A percentile compares a stretch with the other conserved stretches of the same genome.
phyloP scores from a whole-genome alignment of 78 protist genomes.

The Trichosphaerium sp. region DNA sequence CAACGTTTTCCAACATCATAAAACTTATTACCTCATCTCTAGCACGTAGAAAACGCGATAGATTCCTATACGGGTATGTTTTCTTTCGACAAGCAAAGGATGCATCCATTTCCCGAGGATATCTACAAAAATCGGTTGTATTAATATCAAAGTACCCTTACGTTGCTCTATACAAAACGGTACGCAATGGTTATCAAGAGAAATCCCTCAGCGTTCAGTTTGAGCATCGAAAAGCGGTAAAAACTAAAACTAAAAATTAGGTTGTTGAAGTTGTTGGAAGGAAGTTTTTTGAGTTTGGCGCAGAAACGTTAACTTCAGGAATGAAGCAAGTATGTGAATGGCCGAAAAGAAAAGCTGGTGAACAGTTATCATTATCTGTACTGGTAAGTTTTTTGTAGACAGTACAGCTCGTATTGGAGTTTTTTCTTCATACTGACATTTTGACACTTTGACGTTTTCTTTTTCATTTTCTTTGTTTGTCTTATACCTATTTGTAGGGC shows the following conservation, averaged over 20 bases:
- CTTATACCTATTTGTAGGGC: no score
- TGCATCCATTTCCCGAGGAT: constrained; percentile 29
- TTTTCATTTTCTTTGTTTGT: no score
- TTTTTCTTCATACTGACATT: no score
- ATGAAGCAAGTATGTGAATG: constrained; percentile 21
- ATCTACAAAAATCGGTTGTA: constrained; percentile 55
- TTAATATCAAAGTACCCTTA: constrained; percentile 28
- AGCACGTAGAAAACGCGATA: not conserved
- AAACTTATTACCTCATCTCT: not conserved
- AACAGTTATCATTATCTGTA: constrained; percentile 24
- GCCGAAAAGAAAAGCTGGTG: constrained; percentile 27
- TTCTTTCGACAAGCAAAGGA: constrained; percentile 39
- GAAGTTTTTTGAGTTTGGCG: constrained; percentile 39
- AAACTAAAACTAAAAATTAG: no score
- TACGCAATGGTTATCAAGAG: no score
- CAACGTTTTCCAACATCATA: not conserved
- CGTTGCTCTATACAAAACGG: constrained; percentile 30
- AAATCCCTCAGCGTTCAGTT: no score
- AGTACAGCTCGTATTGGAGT: no score
- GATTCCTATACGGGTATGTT: constrained; percentile 41
- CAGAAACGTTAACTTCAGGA: constrained; percentile 28
- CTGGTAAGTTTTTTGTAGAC: constrained; percentile 23
- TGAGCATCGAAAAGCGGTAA: no score
- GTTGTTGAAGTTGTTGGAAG: constrained; percentile 43
- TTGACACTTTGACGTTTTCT: no score